Conservation (phyloP, 257 asterid species). For the Gardenia jasminoides region DNA sequence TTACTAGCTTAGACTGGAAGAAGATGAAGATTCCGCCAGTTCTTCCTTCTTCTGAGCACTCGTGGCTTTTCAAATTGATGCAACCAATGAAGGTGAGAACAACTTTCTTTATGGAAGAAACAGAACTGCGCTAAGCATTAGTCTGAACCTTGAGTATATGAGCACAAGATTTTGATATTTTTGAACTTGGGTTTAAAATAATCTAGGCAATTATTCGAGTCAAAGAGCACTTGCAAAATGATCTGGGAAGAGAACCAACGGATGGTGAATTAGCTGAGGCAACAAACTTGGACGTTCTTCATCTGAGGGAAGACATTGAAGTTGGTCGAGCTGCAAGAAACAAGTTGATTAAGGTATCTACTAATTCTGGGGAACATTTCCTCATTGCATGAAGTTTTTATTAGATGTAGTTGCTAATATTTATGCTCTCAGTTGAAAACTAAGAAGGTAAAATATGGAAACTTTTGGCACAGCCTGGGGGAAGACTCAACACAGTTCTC, state of each 20-base stretch:
- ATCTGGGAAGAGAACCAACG: conserved; percentile 63
- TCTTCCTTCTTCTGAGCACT: conserved; percentile 71
- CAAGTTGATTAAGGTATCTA: conserved; percentile 80
- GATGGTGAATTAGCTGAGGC: conserved; percentile 68
- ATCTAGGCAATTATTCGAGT: conserved; percentile 64
- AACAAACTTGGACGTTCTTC: conserved; percentile 37
- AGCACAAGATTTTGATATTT: background rate
- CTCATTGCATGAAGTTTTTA: background rate
- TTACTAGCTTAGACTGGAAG: conserved; percentile 74
- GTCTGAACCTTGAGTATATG: background rate
- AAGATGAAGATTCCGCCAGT: conserved; percentile 88
- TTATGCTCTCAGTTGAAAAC: background rate
- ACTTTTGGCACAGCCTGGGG: background rate
- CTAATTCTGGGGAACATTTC: background rate
- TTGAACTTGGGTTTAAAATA: conserved; percentile 7
- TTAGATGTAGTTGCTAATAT: background rate
- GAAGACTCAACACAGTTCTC: background rate
- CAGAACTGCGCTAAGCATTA: background rate
- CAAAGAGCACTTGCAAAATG: conserved; percentile 54
- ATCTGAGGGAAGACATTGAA: conserved; percentile 58
- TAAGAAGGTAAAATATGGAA: background rate
- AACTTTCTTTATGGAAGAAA: background rate
- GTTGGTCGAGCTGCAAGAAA: conserved; percentile 88
- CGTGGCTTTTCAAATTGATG: conserved; percentile 78
- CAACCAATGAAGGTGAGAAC: conserved; percentile 79